A percentile compares a stretch with the other conserved stretches of the same genome.
phyloP scores from a whole-genome alignment of 192 early-diverging fungal species.

The Martensiomyces pterosporus region DNA sequence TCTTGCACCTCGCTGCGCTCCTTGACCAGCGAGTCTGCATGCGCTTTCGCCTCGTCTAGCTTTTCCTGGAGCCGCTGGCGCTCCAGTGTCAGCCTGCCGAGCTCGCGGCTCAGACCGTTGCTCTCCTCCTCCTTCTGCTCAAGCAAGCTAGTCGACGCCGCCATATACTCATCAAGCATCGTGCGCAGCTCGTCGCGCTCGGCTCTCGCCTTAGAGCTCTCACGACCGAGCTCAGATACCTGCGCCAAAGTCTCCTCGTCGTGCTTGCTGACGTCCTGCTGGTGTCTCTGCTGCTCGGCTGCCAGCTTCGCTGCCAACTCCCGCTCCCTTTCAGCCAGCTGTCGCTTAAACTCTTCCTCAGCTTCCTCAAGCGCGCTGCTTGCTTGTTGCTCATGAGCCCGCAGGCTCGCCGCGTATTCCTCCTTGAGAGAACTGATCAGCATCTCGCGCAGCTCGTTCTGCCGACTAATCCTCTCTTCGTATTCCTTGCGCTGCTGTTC shows the following conservation, averaged over 20 bases:
- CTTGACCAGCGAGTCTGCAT: constrained; percentile 10
- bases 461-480: constrained; percentile 12
- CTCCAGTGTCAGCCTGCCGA: constrained; percentile 26
- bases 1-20: constrained; percentile 20
- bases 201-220: no score
- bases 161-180: constrained; percentile 35
- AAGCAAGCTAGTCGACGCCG: constrained; percentile 15
- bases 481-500: constrained; percentile 14
- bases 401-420: constrained; percentile 36
- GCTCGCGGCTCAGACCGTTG: constrained; percentile 30
- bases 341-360: constrained; percentile 4
- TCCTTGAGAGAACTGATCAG: constrained; percentile 34
- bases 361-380: not conserved
- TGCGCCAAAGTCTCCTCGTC: constrained; percentile 29
- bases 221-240: constrained; percentile 22
- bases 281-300: constrained; percentile 11
- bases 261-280: constrained; percentile 21
- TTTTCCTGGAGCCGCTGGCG: constrained; percentile 31
- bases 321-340: constrained; percentile 22
- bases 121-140: constrained; percentile 28
- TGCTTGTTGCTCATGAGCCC: constrained; percentile 25
- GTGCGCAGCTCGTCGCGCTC: constrained; percentile 22
- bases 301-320: constrained; percentile 33
- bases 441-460: constrained; percentile 43
- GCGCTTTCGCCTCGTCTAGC: constrained; percentile 9